Base-by-base conservation (phyloP, 306 rosid species). In the Pueraria montana region DNA sequence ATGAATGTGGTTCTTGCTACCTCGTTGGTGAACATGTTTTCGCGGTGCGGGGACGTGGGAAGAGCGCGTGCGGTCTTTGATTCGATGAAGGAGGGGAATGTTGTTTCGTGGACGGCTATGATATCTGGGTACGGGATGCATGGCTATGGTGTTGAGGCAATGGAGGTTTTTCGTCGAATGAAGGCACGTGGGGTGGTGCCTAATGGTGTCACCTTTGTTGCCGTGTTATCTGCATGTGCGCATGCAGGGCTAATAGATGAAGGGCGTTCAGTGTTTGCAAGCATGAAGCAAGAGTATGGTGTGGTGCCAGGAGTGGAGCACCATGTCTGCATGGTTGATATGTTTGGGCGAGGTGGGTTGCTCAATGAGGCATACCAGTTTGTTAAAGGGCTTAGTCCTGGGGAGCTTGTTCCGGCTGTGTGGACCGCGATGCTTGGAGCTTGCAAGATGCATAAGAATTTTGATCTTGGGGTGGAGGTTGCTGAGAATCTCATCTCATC, bases 381-480 rank as follows among this genome's bases (percentile, higher is more conserved):
- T 63, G 86, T 90, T 72, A 72, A 80, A 67, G 90, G 83, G 11
- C 87, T 86, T 36, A 53, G 48, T 14, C 79, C 82, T 0, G 32
- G 73, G 42, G 95, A 81, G 82, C 89, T 87, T 52, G 76, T 84
- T 74, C 94, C 94, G 0, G 94, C 97, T 0, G 72, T 91, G 32
- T 92, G 97, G 98, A 92, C 97, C 11, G 93, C 96, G 43, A 87
- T 94, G 96, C 98, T 94, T 43, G 98, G 97, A 36, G 97, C 94
- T 49, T 94, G 97, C 86, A 94, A 90, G 87, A 91, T 92, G 98
- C 96, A 94, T 83, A 94, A 89, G 87, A 87, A 91, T 79, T 87
- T 90, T 32, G 87, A 92, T 62, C 88, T 92, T 16, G 99, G 97
- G 36, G 92, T 90, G 30, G 87, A 86, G 84, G 94, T 88, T 49